Conservation (phyloP, 2,329 filamentous ascomycete species). For the Botrytis pseudocinerea region DNA sequence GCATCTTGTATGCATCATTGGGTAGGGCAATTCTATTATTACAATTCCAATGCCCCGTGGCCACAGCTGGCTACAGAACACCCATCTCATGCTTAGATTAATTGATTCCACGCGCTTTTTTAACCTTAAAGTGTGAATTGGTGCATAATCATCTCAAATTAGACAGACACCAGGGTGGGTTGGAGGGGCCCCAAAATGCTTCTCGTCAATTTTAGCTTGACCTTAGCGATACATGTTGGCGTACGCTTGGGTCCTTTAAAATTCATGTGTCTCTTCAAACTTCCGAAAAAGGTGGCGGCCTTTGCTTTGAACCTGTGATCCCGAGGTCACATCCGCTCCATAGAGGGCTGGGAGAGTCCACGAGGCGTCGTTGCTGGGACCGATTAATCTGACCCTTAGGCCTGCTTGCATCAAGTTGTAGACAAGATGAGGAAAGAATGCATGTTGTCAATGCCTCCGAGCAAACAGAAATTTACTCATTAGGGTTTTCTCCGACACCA, state of each 20-base stretch:
- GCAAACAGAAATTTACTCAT: neutral
- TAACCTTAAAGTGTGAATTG: neutral
- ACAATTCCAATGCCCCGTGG: neutral
- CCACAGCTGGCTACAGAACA: neutral
- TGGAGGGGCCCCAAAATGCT: neutral
- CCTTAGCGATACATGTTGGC: neutral
- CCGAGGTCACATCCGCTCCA: neutral
- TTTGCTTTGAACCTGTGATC: neutral
- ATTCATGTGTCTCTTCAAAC: neutral
- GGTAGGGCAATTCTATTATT: neutral
- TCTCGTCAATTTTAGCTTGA: neutral
- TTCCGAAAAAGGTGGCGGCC: neutral
- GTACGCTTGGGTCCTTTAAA: slow-evolving; percentile 1
- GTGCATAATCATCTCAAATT: neutral
- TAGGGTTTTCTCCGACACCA: no score
- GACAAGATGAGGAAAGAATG: neutral
- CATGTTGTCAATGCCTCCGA: neutral
- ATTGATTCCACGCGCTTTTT: neutral
- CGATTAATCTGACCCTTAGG: neutral
- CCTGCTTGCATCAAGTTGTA: neutral
- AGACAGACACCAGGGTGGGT: neutral
- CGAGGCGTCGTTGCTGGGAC: neutral
- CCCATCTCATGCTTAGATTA: neutral
- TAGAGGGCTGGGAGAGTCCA: neutral
- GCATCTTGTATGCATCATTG: neutral